These are phyloP conservation scores for Aspergillus sp. DNA, from an alignment of 2,329 filamentous ascomycete species.

Conservation along the genomic window DNA sequence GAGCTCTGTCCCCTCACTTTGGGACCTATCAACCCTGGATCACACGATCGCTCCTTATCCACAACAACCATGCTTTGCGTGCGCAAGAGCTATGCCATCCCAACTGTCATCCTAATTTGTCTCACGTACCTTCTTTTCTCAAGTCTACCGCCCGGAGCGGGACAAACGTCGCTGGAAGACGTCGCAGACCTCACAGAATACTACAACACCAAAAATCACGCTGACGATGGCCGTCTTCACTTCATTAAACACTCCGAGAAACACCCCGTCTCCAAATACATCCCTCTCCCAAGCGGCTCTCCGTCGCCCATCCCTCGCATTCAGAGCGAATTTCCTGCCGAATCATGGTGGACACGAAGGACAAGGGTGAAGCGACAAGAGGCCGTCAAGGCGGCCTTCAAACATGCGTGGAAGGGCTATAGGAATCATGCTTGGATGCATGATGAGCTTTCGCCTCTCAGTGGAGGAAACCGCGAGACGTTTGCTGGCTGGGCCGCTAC, in stretches of 20 bases:
- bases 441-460: conserved; percentile 78
- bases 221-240: conserved; percentile 42
- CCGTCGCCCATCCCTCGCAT: conserved; percentile 71
- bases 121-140: conserved; percentile 22
- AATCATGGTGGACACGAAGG: conserved; percentile 58
- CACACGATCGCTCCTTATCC: not conserved
- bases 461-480: conserved; percentile 67
- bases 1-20: conserved; percentile 1
- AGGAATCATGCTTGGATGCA: conserved; percentile 76
- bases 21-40: not conserved
- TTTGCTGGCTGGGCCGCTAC: conserved; percentile 93
- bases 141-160: conserved; percentile 20
- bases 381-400: conserved; percentile 70
- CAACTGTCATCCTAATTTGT: conserved; percentile 24
- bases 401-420: conserved; percentile 80
- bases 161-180: conserved; percentile 6
- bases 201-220: not conserved
- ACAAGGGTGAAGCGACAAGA: conserved; percentile 63
- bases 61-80: conserved; percentile 22
- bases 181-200: conserved; percentile 12
- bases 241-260: conserved; percentile 72
- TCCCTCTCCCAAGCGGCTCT: conserved; percentile 68
- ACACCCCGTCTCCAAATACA: conserved; percentile 71
- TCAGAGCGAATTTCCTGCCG: conserved; percentile 67
- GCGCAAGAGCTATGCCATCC: conserved; percentile 24